phyloP scores from a whole-genome alignment of 805 yeast genomes.

The Yarrowia keelungensis region DNA sequence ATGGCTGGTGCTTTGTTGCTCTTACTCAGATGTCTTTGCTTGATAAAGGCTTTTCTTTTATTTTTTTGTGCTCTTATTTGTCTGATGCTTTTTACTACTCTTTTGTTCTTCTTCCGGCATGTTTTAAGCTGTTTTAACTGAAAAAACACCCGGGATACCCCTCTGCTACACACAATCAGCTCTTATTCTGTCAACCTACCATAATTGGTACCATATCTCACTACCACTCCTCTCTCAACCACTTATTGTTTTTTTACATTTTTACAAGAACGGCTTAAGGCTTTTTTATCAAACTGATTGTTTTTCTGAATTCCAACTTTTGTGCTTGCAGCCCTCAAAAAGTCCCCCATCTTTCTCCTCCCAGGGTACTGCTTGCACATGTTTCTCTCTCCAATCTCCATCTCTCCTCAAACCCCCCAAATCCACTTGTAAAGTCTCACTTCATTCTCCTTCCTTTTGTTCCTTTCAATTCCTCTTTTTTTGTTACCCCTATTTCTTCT shows the following conservation, averaged over 20 bases:
- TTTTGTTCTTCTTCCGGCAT: background rate
- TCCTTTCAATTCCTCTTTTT: no score
- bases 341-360: no score
- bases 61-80: background rate
- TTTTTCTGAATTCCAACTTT: background rate
- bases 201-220: background rate
- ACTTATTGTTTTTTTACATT: background rate
- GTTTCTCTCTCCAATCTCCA: no score
- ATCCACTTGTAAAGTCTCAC: no score
- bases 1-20: slow-evolving; percentile 7
- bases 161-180: background rate
- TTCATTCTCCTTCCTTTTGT: background rate
- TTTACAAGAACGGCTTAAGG: background rate
- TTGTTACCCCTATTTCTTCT: background rate
- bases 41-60: background rate
- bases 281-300: background rate
- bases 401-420: no score
- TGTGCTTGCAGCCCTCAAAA: no score
- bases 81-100: background rate
- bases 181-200: background rate
- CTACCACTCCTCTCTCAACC: background rate
- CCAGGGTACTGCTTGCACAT: no score
- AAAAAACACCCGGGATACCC: slow-evolving; percentile 9
- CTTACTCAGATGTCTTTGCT: slow-evolving; percentile 19
- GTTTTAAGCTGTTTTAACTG: slow-evolving; percentile 1